Conservation (phyloP, 2,329 filamentous ascomycete genomes). For the Arthrobotrys iridis region DNA sequence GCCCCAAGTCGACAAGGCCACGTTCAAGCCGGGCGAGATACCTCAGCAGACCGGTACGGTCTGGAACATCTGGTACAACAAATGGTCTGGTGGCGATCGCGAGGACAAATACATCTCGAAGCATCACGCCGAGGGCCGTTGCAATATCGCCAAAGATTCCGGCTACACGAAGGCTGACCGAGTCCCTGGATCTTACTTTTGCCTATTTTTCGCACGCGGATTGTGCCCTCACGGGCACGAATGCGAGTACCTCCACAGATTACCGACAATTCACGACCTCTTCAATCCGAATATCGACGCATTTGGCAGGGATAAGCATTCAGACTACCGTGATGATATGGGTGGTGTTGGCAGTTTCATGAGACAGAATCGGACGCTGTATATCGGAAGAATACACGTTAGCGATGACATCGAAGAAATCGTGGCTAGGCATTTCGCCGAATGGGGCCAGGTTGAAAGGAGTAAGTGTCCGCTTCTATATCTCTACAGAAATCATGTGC, state of each 20-base stretch:
- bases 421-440: slow-evolving; percentile 90
- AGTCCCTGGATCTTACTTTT: slow-evolving; percentile 85
- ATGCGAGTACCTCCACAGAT: slow-evolving; percentile 90
- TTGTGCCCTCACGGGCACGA: slow-evolving; percentile 85
- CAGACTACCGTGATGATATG: slow-evolving; percentile 96
- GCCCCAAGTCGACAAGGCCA: slow-evolving; percentile 84
- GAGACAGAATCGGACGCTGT: slow-evolving; percentile 92
- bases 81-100: slow-evolving; percentile 94
- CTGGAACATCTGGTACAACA: slow-evolving; percentile 99
- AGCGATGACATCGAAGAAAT: slow-evolving; percentile 97
- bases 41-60: slow-evolving; percentile 92
- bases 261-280: slow-evolving; percentile 86
- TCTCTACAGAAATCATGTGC: slow-evolving; percentile 7
- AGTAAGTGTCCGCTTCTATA: slow-evolving; percentile 61
- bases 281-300: slow-evolving; percentile 96
- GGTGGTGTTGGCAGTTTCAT: slow-evolving; percentile 94
- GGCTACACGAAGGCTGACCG: slow-evolving; percentile 82
- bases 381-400: slow-evolving; percentile 92
- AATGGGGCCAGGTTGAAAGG: slow-evolving; percentile 94
- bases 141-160: slow-evolving; percentile 81
- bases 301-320: slow-evolving; percentile 91
- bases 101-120: slow-evolving; percentile 91
- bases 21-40: slow-evolving; percentile 78
- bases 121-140: slow-evolving; percentile 82
- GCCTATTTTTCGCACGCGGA: slow-evolving; percentile 87